phyloP scores from a whole-genome alignment of 1,139 yeast species.

The Saccharomyces hybrid region DNA sequence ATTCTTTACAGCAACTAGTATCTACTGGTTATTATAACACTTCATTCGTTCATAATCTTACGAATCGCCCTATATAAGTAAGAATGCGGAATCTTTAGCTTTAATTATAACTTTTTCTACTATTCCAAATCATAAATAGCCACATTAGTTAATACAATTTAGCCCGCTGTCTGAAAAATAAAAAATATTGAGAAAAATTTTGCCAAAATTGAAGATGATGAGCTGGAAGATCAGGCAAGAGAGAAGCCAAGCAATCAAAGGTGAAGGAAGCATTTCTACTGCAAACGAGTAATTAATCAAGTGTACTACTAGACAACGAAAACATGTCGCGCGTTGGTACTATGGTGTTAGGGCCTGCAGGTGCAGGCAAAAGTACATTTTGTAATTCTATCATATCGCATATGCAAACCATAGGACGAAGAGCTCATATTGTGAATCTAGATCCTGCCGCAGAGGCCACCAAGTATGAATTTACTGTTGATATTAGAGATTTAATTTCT shows the following conservation, averaged over 20 bases:
- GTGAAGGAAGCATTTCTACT: background rate
- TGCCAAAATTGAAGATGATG: background rate
- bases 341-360: conserved; percentile 95
- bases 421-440: conserved; percentile 88
- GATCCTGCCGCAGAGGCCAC: conserved; percentile 98
- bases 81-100: background rate
- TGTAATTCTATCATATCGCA: conserved; percentile 81
- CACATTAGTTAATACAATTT: background rate
- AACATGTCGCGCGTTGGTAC: conserved; percentile 91
- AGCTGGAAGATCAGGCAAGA: background rate
- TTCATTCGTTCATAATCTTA: background rate
- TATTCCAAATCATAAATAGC: background rate
- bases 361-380: conserved; percentile 90
- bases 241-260: background rate
- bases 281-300: too few species aligned
- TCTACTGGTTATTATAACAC: background rate
- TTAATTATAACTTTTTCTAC: background rate
- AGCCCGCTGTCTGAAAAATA: conserved; percentile 6
- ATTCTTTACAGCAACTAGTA: conserved; percentile 22
- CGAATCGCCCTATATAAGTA: too few species aligned
- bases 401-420: conserved; percentile 82
- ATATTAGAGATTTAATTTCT: conserved; percentile 83
- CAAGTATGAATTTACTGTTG: conserved; percentile 86
- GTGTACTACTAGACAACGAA: too few species aligned
- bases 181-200: background rate